Evolutionary conservation across 1,284 basidiomycete genomes (phyloP), one percentile per base, ranked within the genome.

Genomic region (Ceratobasidium sp.): DNA sequence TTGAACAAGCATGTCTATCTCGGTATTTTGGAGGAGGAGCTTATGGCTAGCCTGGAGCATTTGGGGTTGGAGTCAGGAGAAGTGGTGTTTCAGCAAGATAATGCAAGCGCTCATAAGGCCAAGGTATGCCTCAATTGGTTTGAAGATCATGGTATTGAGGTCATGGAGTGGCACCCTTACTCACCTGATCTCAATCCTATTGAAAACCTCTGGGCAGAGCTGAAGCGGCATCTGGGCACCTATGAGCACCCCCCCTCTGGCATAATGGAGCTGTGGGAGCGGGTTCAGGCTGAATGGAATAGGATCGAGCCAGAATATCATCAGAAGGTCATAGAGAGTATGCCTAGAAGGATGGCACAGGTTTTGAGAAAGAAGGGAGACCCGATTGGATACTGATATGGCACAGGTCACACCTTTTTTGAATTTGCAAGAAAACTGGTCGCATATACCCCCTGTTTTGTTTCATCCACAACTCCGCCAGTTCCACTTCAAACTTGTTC

Each of bases 181-280:
- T 76, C 58, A n/a, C 75, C 75, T 13, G 75, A 76, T 41, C 62
- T 74, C 29, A 76, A 74, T 51, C 72, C 58, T 16, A 76, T 76
- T 22, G 64, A 76, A 64, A 69, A 74, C n/a, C 37, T 74, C 1
- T 75, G 75, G 74, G 58, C 37, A 11, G 59, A 74, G 37, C 34
- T 76, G 48, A 76, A 66, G 31, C 5, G 69, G 16, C 51, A 48
- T 31, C 64, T 76, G 11, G 39, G 49, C 0, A 34, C 5, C 1
- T 58, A 58, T n/a, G 54, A 71, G 39, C 0, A 46, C 24, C 39
- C 54, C 34, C 66, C 66, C n/a, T 1, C 1, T 46, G 27, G 66
- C 1, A 59, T 71, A 1, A 24, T 5, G 0, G 66, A 71, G 41
- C 29, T 71, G 39, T 71, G 66, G 66, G 65, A 54, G 1, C 27